These are phyloP conservation scores for Sugiyamaella neomexicana DNA, from an alignment of 1,139 yeast genomes.

Conservation along the genomic window DNA sequence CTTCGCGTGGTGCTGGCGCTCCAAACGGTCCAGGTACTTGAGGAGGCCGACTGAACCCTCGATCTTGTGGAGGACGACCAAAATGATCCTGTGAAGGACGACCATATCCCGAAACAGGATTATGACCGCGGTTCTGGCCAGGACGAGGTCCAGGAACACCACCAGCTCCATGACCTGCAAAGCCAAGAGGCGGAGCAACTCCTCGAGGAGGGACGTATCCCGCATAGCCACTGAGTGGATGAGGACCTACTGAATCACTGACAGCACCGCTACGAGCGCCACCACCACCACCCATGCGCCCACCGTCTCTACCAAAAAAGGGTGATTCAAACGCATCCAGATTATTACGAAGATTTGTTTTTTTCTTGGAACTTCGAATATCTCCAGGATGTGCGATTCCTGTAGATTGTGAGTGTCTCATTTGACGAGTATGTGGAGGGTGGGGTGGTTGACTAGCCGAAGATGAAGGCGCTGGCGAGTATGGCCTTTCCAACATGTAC, in stretches of 20 bases:
- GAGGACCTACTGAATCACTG: not conserved
- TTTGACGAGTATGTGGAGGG: constrained; percentile 17
- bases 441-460: constrained; percentile 21
- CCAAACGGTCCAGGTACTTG: not conserved
- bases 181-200: not conserved
- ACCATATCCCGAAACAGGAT: constrained; percentile 4
- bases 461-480: constrained; percentile 21
- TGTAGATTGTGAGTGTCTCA: constrained; percentile 8
- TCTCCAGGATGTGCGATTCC: constrained; percentile 7
- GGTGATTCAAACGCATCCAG: constrained; percentile 29
- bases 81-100: constrained; percentile 7
- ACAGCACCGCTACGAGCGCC: constrained; percentile 2
- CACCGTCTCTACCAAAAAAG: constrained; percentile 25
- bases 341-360: constrained; percentile 22
- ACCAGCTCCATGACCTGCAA: not conserved
- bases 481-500: constrained; percentile 18
- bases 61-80: constrained; percentile 8
- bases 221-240: constrained; percentile 1
- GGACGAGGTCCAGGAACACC: not conserved
- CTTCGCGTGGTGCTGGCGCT: not conserved
- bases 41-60: constrained; percentile 5
- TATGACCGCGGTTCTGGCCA: not conserved
- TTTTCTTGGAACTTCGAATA: constrained; percentile 14
- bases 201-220: constrained; percentile 6
- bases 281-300: constrained; percentile 2